phyloP scores from a whole-genome alignment of 495 filamentous ascomycete genomes.

The Xylaria grammica region DNA sequence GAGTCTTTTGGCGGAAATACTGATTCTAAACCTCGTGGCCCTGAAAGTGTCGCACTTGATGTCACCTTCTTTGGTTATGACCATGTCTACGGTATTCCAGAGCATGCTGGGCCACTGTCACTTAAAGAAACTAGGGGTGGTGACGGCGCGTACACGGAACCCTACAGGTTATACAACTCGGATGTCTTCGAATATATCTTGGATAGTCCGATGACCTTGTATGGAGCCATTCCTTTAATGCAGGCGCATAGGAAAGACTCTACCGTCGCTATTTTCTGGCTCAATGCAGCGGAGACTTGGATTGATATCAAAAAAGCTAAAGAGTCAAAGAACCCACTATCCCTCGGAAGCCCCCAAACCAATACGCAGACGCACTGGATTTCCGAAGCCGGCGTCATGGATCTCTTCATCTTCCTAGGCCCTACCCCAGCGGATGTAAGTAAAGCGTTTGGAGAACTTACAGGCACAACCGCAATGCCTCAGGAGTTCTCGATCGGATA shows the following conservation, averaged over 20 bases:
- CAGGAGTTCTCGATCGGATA: conserved; percentile 91
- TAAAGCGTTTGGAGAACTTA: conserved; percentile 85
- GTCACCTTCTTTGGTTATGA: conserved; percentile 90
- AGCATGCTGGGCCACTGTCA: conserved; percentile 86
- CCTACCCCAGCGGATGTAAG: conserved; percentile 81
- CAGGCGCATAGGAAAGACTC: conserved; percentile 93
- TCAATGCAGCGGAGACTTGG: conserved; percentile 98
- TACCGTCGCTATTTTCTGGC: conserved; percentile 97
- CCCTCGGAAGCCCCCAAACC: conserved; percentile 70
- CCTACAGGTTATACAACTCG: conserved; percentile 94
- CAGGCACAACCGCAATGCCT: conserved; percentile 88
- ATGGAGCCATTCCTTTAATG: conserved; percentile 95
- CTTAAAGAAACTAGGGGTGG: conserved; percentile 90
- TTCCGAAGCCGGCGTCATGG: conserved; percentile 86
- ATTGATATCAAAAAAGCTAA: conserved; percentile 89
- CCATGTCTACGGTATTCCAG: conserved; percentile 93
- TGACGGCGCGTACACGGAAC: conserved; percentile 80
- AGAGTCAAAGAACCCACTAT: conserved; percentile 73
- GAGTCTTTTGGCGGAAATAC: conserved; percentile 93
- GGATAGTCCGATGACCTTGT: conserved; percentile 98
- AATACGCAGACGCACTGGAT: conserved; percentile 95
- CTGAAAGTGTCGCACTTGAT: conserved; percentile 89
- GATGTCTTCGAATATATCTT: conserved; percentile 98
- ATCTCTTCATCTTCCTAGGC: conserved; percentile 93
- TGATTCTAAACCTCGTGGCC: conserved; percentile 85